Evolutionary conservation across 208 protist genomes (phyloP).

Genomic region (Trypanosoma rangeli): DNA sequence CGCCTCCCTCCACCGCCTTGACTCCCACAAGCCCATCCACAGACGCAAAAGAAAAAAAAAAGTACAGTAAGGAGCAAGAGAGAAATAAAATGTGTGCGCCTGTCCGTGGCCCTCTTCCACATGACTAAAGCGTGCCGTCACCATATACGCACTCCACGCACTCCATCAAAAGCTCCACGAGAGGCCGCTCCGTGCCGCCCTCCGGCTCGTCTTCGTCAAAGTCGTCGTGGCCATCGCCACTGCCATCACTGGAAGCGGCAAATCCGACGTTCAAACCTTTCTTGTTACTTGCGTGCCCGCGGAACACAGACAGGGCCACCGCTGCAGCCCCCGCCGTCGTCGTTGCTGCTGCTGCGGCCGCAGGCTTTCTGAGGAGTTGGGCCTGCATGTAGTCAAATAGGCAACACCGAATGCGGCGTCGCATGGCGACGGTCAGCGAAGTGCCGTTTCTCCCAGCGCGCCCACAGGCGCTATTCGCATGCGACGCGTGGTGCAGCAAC

Average conservation of each 20-base stretch:
- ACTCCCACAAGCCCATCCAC: not conserved
- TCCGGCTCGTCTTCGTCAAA: not conserved
- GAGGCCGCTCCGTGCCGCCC: not conserved
- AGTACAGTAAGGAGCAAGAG: not conserved
- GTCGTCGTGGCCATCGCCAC: not conserved
- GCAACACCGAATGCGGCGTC: slow-evolving; percentile 12
- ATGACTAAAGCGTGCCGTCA: not conserved
- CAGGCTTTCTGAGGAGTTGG: slow-evolving; percentile 6
- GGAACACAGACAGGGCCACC: not conserved
- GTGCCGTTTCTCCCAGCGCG: not conserved
- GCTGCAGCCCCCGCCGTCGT: not conserved
- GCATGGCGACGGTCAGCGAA: not conserved
- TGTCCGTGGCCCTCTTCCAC: not conserved
- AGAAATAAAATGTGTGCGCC: not conserved
- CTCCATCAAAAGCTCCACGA: slow-evolving; percentile 28
- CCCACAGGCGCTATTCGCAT: not conserved
- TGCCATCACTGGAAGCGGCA: not conserved
- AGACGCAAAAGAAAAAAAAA: not conserved
- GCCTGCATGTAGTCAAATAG: slow-evolving; percentile 16
- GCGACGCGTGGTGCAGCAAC: slow-evolving; percentile 15
- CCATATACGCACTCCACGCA: slow-evolving; percentile 11
- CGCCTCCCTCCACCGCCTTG: not conserved
- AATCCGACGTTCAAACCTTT: slow-evolving; percentile 5
- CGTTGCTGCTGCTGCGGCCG: not conserved
- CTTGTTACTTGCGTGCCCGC: not conserved